Base-by-base conservation (phyloP, 176 grass and related monocot genomes). In the Olyra latifolia region DNA sequence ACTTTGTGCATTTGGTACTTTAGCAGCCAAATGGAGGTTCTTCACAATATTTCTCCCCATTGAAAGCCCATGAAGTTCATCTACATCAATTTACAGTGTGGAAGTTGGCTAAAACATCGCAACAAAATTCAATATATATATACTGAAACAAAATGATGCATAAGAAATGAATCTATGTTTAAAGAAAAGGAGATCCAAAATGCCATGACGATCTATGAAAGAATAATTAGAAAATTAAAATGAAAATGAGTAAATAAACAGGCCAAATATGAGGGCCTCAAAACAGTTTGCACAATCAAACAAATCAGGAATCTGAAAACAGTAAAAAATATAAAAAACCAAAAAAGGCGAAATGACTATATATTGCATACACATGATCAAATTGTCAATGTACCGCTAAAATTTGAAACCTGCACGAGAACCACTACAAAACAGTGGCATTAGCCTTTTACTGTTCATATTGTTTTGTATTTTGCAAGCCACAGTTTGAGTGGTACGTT, bases 31-130 rank as follows among this genome's bases (percentile, higher is more conserved):
- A 78, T 98, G 88, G 35, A 98, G 74, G 57, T 98, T 95, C 80
- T 87, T 98, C 74, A 98, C 86, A 71, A 98, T 93, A 67, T 87
- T 93, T 76, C 90, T 88, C 60, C 95, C 95, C 77, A 98, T 65
- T 28, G 75, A 76, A 72, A 98, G 85, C 28, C 90, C 95, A 84
- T 95, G 95, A 43, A 91, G 78, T 85, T 98, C 95, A 93, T 98
- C 95, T 98, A 66, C 72, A 90, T 80, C 41, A 85, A 86, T 48
- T 69, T 81, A 69, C 12, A 78, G 75, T 71, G 30, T 30, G 29
- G 32, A 55, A 60, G 4, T 55, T 68, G 71, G 80, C 47, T 88
- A 65, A 74, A 64, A 75, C 8, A 41, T 61, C 10, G 7, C 43
- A n/a, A 13, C 10, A 49, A 61, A 5, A 83, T 72, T 50, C 61